Evolutionary conservation across 108 stramenopile species (phyloP), one percentile per base, ranked within the genome.

Genomic region (Cyclotella atomus): DNA sequence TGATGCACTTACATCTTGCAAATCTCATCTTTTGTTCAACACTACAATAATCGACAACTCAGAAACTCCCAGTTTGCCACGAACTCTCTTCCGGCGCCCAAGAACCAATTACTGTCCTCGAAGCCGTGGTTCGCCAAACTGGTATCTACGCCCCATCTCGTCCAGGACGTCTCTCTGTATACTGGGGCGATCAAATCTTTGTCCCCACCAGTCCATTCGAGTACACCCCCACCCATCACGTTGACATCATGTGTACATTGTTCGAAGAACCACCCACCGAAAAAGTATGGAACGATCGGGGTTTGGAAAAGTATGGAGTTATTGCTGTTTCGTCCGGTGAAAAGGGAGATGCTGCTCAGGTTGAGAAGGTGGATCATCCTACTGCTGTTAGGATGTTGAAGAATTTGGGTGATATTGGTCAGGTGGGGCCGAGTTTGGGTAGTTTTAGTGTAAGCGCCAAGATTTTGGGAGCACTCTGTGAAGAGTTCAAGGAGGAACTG

Each of bases 141-240:
- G 95, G 97, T 50, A 90, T 98, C 59, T 99, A 99, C 70, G 98
- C 97, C 55, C 73, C 88, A 35, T 92, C 91, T 63, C 93, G 98
- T 66, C 79, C 81, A 61, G 97, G 98, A 44, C 92, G 98, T 19
- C 83, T 99, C 46, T 89, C 87, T 44, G 98, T 99, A 29, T 99
- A 93, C 70, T 99, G 98, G 98, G 98, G 98, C 32, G 98, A 99
- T 84, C 98, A 99, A 84, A 94, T 97, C 59, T 97, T 97, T 81
- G 83, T 98, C 69, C 97, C 97, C 6, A 85, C 90, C 0, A 90
- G 87, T 9, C 75, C 85, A 0, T 93, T 92, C 46, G 35, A 83
- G 36, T 97, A 95, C 88, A 76, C 66, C 27, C 91, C 96, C 29
- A 91, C 89, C 27, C 91, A 94, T 68, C 98, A 99, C 75, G 88